These are phyloP conservation scores for Populus hybrid DNA, from an alignment of 441 rosid species.

Conservation along the genomic window DNA sequence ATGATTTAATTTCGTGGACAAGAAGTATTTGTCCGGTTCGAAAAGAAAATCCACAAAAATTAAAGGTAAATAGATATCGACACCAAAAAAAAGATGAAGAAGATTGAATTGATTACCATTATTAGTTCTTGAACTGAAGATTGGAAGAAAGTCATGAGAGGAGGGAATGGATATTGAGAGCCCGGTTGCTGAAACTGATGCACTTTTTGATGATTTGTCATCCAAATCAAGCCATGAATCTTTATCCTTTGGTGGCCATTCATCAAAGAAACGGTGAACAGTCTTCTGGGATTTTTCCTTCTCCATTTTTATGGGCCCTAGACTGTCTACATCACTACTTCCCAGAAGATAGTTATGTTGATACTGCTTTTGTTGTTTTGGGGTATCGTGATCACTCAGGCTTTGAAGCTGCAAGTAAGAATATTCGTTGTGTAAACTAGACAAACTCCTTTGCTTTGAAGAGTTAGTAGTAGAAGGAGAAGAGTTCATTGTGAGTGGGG, in stretches of 20 bases:
- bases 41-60: not conserved
- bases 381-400: conserved; percentile 28
- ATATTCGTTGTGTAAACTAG: conserved; percentile 44
- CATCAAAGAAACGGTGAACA: conserved; percentile 84
- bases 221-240: conserved; percentile 68
- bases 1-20: not conserved
- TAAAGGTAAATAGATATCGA: not conserved
- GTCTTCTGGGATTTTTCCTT: conserved; percentile 57
- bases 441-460: conserved; percentile 52
- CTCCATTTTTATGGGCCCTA: conserved; percentile 34
- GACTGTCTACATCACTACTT: conserved; percentile 37
- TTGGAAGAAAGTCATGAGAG: conserved; percentile 57
- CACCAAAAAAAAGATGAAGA: not conserved
- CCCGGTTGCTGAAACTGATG: conserved; percentile 51
- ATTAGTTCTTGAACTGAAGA: conserved; percentile 46
- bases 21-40: not conserved
- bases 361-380: conserved; percentile 41
- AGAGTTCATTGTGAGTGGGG: conserved; percentile 63
- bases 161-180: conserved; percentile 79
- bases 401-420: conserved; percentile 67
- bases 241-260: conserved; percentile 69
- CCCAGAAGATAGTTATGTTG: conserved; percentile 37
- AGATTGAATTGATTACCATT: conserved; percentile 27
- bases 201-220: conserved; percentile 52
- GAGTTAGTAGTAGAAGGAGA: conserved; percentile 30